Conservation (phyloP, 768 basidiomycete genomes). For the Suillus luteus region DNA sequence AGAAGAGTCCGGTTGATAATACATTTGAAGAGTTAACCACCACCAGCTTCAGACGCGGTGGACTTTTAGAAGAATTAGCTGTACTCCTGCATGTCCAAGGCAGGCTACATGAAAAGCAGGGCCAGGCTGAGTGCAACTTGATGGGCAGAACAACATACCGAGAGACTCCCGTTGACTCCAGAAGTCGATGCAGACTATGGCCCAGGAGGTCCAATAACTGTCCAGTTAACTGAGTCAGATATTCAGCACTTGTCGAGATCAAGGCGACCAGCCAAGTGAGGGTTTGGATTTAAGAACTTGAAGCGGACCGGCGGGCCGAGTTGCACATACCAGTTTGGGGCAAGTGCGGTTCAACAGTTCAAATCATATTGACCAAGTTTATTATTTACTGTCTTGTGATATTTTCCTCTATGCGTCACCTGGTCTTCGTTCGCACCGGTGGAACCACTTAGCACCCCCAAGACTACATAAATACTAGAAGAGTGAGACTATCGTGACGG, state of each 20-base stretch:
- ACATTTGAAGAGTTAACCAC: not conserved
- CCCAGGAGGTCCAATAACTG: not conserved
- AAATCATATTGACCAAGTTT: not conserved
- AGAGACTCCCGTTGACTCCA: not conserved
- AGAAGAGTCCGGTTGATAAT: too few species aligned
- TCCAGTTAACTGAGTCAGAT: not conserved
- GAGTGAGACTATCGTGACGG: not conserved
- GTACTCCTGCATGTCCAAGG: not conserved
- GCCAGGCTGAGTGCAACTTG: not conserved
- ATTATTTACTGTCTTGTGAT: not conserved
- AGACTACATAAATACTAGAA: not conserved
- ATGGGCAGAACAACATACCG: not conserved
- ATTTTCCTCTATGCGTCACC: slow-evolving; percentile 1
- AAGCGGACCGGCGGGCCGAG: not conserved
- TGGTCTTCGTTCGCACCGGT: not conserved
- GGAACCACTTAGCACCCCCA: not conserved
- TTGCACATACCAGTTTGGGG: not conserved
- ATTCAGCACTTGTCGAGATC: not conserved
- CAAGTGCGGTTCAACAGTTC: too few species aligned
- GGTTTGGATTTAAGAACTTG: not conserved
- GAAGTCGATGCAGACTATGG: not conserved
- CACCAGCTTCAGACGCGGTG: not conserved
- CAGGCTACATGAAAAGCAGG: not conserved
- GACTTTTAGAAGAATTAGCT: not conserved
- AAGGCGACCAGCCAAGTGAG: not conserved